Evolutionary conservation across 2,329 filamentous ascomycete species (phyloP).

Genomic region (Blastomyces gilchristii): DNA sequence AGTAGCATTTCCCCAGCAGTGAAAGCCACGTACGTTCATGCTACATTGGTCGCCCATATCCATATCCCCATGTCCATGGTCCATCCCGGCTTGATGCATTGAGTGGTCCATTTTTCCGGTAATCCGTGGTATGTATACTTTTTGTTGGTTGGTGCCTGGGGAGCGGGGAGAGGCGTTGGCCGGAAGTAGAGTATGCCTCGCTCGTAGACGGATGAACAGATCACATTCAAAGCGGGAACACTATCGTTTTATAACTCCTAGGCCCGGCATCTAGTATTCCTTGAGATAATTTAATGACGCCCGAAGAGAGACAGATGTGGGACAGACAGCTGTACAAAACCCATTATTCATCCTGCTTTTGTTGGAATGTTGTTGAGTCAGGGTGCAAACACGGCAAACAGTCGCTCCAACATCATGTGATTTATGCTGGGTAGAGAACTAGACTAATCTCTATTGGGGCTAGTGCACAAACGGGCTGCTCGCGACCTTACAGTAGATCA

Average conservation of each 20-base stretch:
- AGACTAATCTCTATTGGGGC: no score
- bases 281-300: no score
- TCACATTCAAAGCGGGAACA: no score
- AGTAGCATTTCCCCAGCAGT: background rate
- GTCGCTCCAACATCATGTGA: no score
- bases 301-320: background rate
- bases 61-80: conserved; percentile 48
- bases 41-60: conserved; percentile 61
- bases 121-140: background rate
- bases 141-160: background rate
- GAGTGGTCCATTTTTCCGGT: conserved; percentile 27
- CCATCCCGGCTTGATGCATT: conserved; percentile 29
- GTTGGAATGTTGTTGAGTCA: background rate
- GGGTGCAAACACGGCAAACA: no score
- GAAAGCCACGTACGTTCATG: conserved; percentile 63
- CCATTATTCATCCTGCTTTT: no score
- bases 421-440: no score
- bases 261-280: no score
- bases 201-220: no score
- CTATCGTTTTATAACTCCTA: no score
- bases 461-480: no score
- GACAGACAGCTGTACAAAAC: background rate
- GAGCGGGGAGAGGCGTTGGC: background rate
- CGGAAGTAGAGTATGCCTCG: background rate
- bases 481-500: no score